A percentile compares a stretch with the other conserved stretches of the same genome.
Evolutionary conservation across 2,329 filamentous ascomycete species (phyloP).

Genomic region (Elsinoe australis): DNA sequence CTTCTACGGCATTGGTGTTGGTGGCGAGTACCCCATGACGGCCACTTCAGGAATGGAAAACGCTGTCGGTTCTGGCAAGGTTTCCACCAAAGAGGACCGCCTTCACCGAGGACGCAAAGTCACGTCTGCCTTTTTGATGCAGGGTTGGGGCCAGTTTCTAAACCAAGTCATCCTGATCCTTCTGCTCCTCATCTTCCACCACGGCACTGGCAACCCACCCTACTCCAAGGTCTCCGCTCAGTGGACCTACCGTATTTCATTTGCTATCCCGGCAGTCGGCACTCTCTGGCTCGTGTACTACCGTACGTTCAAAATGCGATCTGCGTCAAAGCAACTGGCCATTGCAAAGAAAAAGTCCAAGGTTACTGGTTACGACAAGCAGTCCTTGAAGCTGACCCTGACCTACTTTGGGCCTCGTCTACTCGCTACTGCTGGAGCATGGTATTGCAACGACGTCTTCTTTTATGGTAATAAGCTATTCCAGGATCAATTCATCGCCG

Average conservation of each 20-base stretch:
- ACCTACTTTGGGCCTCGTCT: conserved; percentile 79
- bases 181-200: conserved; percentile 80
- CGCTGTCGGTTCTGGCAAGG: conserved; percentile 71
- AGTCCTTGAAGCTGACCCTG: conserved; percentile 71
- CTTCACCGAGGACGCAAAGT: conserved; percentile 94
- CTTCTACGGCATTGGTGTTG: conserved; percentile 69
- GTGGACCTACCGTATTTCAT: conserved; percentile 87
- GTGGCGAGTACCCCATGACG: conserved; percentile 94
- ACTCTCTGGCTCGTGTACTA: conserved; percentile 95
- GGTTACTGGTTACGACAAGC: conserved; percentile 87
- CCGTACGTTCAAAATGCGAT: conserved; percentile 88
- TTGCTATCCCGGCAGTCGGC: conserved; percentile 81
- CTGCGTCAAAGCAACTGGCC: conserved; percentile 73
- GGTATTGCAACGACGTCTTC: conserved; percentile 97
- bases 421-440: conserved; percentile 75
- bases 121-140: conserved; percentile 94
- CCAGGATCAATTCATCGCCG: conserved; percentile 79
- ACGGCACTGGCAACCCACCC: conserved; percentile 64
- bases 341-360: conserved; percentile 76
- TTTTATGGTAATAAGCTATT: conserved; percentile 99
- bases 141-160: conserved; percentile 93
- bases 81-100: conserved; percentile 86
- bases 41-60: conserved; percentile 93
- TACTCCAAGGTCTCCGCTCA: conserved; percentile 73
- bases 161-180: conserved; percentile 89